Conservation (phyloP, 1,284 basidiomycete genomes). For the Fistulina hepatica region DNA sequence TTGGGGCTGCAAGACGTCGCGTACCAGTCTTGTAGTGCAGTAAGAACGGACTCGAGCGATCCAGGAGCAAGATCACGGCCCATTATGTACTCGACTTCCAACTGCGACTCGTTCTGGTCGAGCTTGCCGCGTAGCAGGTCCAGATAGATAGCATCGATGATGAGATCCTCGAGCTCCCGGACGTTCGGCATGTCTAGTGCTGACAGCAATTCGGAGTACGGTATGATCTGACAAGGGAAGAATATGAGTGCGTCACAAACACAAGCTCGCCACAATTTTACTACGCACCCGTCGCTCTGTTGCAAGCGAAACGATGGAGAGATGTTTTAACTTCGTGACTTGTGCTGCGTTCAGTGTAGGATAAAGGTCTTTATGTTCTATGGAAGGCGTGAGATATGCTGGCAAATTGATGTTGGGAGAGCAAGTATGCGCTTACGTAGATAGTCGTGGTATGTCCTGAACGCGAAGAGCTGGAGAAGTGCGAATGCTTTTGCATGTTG, state of each 20-base stretch:
- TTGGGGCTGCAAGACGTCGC: too few relatives aligned
- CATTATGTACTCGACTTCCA: conserved; percentile 86
- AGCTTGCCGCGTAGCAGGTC: conserved; percentile 83
- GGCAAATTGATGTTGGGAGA: conserved; percentile 2
- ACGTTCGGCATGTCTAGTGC: conserved; percentile 64
- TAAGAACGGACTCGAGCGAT: conserved; percentile 49
- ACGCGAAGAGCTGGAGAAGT: conserved; percentile 80
- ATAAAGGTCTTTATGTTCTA: conserved; percentile 53
- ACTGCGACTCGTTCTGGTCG: conserved; percentile 77
- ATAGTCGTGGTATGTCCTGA: conserved; percentile 79
- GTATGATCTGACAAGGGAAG: conserved; percentile 46
- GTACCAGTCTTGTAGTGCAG: conserved; percentile 63
- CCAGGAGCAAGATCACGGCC: conserved; percentile 76
- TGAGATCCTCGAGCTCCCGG: conserved; percentile 85
- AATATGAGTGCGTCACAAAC: neutral
- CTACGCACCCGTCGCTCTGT: conserved; percentile 56
- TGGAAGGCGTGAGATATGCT: conserved; percentile 6
- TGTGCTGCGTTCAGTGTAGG: conserved; percentile 68
- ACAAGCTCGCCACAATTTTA: neutral
- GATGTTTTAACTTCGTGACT: conserved; percentile 79
- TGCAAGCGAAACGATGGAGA: conserved; percentile 80
- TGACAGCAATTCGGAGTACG: conserved; percentile 56
- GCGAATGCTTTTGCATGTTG: conserved; percentile 48
- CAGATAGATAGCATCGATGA: conserved; percentile 92
- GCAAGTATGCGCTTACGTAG: conserved; percentile 29